Base-by-base conservation (phyloP, 305 asterid genomes). In the Fraxinus xanthoxyloides region DNA sequence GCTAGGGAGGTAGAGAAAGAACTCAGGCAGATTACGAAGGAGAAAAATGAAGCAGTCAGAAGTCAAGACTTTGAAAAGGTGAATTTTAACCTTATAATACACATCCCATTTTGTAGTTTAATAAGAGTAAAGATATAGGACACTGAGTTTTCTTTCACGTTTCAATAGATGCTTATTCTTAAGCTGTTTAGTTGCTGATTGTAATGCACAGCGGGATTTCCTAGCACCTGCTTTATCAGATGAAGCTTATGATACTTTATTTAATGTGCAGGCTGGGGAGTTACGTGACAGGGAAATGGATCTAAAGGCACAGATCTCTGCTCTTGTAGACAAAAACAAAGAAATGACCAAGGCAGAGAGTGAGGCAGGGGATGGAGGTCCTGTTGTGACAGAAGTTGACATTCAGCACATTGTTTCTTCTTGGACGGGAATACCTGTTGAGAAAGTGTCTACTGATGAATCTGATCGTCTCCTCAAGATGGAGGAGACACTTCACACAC, bases 401-500 rank as follows among this genome's bases (percentile, higher is more conserved):
- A 95, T 95, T 85, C 99, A 95, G 85, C 98, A 95, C 82, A 93
- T 95, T 8, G 98, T 95, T 72, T 89, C 99, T 82, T 92, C 98
- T 3, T 94, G 99, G 99, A 95, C 99, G 0, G 99, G 99, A 61
- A 95, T 95, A 75, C 99, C 99, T 5, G 98, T 95, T 15, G 97
- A 94, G 70, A 95, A 95, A 85, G 99, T 95, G 32, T 92, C 99
- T 0, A 85, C 93, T 8, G 98, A 94, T 26, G 99, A 95, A 80
- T 93, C 99, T 5, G 98, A 93, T 35, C 97, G 98, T 43, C 99
- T 95, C 80, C 95, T 95, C 75, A 95, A 93, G 88, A 95, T 95
- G 99, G 99, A 95, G 87, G 98, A 92, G 86, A 95, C 98, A 0
- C 98, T 95, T 79, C 99, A 95, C 90, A 90, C 21, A 19, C 87